Evolutionary conservation across 805 yeast genomes (phyloP), one percentile per base, ranked within the genome.

Genomic region (Millerago galiae): DNA sequence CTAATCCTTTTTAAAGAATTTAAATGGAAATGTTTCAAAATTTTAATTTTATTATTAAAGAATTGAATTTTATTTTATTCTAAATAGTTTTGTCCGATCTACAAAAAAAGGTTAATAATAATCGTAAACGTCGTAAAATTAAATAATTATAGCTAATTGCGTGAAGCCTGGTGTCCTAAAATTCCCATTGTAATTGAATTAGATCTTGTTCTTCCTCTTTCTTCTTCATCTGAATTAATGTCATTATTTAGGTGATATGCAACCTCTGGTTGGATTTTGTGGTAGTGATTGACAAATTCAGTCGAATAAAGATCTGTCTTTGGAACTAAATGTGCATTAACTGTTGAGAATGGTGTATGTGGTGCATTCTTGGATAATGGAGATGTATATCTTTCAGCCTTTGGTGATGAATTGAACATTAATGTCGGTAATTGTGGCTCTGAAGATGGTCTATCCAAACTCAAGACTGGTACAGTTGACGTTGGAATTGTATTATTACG

Each of bases 281-380:
- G 63, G 52, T 72, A 72, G 47, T 74, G 79, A 45, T 73, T 74
- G 33, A 46, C 54, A 49, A 40, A 61, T 29, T 46, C 41, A 11
- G 36, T 34, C 2, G 42, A 21, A 17, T 38, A 34, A 3, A 16
- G 13, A 12, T 29, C 34, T 15, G 40, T 27, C 7, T 41, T 44
- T 2, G 46, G 48, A 8, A 45, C 35, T 38, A 58, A 31, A 44
- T 61, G 66, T 0, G 66, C 59, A 43, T 52, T 53, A 7, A 52
- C 35, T 5, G 55, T 60, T 2, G 67, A 56, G 35, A 56, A 41
- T 9, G 59, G 60, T 4, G 65, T 53, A 37, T 53, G 48, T 30
- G 69, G 68, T 4, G 69, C 68, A 49, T 62, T 52, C 27, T 47
- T 53, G 0, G 59, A 48, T 36, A 65, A 49, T 25, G 71, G 70